phyloP scores from a whole-genome alignment of 345 rosid genomes.

The Geranium rotundifolium region DNA sequence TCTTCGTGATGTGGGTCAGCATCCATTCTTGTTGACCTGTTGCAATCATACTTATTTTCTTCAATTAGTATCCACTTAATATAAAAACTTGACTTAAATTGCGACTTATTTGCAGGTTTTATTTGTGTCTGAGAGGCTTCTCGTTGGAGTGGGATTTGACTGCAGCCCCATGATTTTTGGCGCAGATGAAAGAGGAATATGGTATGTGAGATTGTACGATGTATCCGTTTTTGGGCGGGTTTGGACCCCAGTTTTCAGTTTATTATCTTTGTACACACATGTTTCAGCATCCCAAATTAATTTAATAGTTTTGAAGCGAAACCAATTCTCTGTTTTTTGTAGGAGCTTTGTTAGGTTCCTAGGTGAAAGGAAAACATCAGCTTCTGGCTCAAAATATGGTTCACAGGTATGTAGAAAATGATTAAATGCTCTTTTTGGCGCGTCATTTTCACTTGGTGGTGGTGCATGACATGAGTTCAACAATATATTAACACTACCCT shows the following conservation, averaged over 20 bases:
- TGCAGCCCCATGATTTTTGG: conserved; percentile 93
- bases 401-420: conserved; percentile 48
- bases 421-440: background rate
- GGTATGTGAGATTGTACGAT: conserved; percentile 34
- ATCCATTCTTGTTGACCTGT: conserved; percentile 45
- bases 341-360: conserved; percentile 85
- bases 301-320: background rate
- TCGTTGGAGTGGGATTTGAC: conserved; percentile 89
- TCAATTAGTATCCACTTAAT: conserved; percentile 12
- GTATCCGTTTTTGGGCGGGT: background rate
- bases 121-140: conserved; percentile 86
- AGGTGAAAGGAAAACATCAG: conserved; percentile 64
- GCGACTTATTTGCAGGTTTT: conserved; percentile 42
- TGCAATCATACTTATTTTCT: conserved; percentile 17
- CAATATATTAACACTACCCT: background rate
- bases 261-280: too few species aligned
- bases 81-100: conserved; percentile 6
- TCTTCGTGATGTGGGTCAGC: conserved; percentile 99
- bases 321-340: conserved; percentile 4
- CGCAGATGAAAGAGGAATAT: conserved; percentile 91
- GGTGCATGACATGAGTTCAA: background rate
- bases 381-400: conserved; percentile 64
- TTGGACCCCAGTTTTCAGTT: background rate
- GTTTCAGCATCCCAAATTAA: background rate
- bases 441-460: background rate